Base-by-base conservation (phyloP, 1,139 yeast species). In the Debaryomycetaceae sp. region DNA sequence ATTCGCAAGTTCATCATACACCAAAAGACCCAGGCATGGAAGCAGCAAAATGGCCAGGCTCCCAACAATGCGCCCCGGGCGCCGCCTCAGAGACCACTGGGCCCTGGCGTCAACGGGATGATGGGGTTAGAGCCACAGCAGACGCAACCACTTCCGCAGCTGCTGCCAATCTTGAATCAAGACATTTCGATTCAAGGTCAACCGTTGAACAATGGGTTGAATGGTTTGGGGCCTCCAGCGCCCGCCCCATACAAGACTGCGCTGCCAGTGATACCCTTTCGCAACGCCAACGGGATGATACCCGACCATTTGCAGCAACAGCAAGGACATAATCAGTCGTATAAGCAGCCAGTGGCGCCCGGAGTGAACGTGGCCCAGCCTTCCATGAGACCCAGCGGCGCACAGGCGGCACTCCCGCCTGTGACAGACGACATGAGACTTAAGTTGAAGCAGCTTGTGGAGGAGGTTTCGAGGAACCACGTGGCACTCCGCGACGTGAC, bases 401-500 rank as follows among this genome's bases (percentile, higher is more conserved):
- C 34, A 14, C 36, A 16, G 25, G 29, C 34, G 8, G 34, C 42
- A 3, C 34, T 52, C 10, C 73, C 73, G 6, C 62, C 59, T 2
- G 49, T 67, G 32, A 65, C 70, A 2, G 71, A 66, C 19, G 74
- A 66, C 25, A 58, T 65, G 58, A 65, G 61, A 37, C 23, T 52
- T 42, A 74, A 73, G 34, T 66, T 85, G 40, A 71, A 78, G 38
- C 73, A 69, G 37, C 67, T 86, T 29, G 70, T 79, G 38, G 80
- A 76, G 27, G 93, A 83, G 39, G 88, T 83, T 1, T 65, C 82
- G 1, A 63, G 74, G 21, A 75, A 79, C 35, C 83, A 83, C 19
- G 74, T 84, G 19, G 71, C 76, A 25, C 57, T 84, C 38, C 75
- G 77, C 35, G 84, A 85, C 47, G 69, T 81, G 25, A 79, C 91